Evolutionary conservation across 2,329 filamentous ascomycete species (phyloP).

Genomic region (Fusarium mangiferae): DNA sequence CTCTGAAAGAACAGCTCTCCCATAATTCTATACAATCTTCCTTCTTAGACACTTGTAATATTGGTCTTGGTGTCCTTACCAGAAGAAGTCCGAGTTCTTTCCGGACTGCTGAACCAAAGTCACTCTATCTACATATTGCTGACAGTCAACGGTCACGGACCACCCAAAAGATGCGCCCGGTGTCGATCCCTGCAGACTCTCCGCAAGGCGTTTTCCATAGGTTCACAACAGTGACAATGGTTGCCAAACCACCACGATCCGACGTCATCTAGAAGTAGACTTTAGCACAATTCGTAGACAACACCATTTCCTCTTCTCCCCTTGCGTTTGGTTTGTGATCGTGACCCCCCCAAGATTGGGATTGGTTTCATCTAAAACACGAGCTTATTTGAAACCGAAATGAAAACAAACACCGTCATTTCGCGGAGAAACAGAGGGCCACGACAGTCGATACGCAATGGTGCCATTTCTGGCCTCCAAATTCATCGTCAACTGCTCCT

Average conservation of each 20-base stretch:
- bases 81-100: not conserved
- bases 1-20: not conserved
- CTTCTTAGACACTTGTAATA: not conserved
- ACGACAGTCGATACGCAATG: constrained; percentile 39
- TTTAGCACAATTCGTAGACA: constrained; percentile 7
- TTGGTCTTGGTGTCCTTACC: not conserved
- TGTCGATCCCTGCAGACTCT: constrained; percentile 41
- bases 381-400: constrained; percentile 11
- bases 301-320: constrained; percentile 23
- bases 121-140: constrained; percentile 25
- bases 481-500: constrained; percentile 1
- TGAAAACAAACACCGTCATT: constrained; percentile 4
- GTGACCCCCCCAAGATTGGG: not conserved
- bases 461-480: constrained; percentile 21
- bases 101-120: not conserved
- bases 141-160: constrained; percentile 32
- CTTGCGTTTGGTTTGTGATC: constrained; percentile 22
- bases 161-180: constrained; percentile 14
- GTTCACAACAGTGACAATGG: constrained; percentile 43
- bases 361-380: not conserved
- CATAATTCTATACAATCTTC: not conserved
- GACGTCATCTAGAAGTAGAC: constrained; percentile 28
- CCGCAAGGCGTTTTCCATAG: constrained; percentile 48
- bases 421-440: constrained; percentile 25
- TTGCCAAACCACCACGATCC: constrained; percentile 21